A percentile compares a stretch with the other conserved stretches of the same genome.
Conservation (phyloP, 2,329 filamentous ascomycete genomes). For the Fusarium albosuccineum region DNA sequence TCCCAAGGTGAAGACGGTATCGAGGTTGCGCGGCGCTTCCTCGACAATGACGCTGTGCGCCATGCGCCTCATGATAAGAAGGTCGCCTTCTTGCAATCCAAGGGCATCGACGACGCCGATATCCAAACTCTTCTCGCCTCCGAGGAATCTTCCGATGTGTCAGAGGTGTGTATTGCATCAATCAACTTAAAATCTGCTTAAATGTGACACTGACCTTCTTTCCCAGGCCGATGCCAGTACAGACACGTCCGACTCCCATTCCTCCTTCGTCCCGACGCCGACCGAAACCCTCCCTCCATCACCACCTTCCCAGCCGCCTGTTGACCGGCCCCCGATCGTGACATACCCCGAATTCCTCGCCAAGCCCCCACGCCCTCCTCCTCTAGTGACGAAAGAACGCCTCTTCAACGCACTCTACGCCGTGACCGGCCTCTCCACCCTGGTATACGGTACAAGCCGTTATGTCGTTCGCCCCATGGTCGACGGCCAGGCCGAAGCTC, state of each 20-base stretch:
- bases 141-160: constrained; percentile 24
- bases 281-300: constrained; percentile 45
- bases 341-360: constrained; percentile 79
- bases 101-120: constrained; percentile 76
- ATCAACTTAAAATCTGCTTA: constrained; percentile 3
- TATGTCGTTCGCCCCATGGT: constrained; percentile 76
- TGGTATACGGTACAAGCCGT: constrained; percentile 78
- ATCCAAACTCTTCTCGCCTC: constrained; percentile 74
- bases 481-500: constrained; percentile 63
- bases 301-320: constrained; percentile 35
- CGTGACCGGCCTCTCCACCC: constrained; percentile 68
- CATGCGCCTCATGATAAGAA: constrained; percentile 79
- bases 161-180: constrained; percentile 30
- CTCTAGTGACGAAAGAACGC: constrained; percentile 71
- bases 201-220: too few species aligned
- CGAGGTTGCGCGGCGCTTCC: constrained; percentile 80
- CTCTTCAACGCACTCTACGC: constrained; percentile 72
- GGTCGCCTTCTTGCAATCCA: constrained; percentile 79
- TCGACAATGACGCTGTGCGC: constrained; percentile 79
- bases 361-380: constrained; percentile 66
- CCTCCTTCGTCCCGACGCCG: constrained; percentile 30
- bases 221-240: constrained; percentile 7
- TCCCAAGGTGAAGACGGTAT: constrained; percentile 46
- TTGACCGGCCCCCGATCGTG: constrained; percentile 71
- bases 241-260: constrained; percentile 24